Evolutionary conservation across 2,329 filamentous ascomycete genomes (phyloP), one percentile per base, ranked within the genome.

Genomic region (Cyclaneusma minus): DNA sequence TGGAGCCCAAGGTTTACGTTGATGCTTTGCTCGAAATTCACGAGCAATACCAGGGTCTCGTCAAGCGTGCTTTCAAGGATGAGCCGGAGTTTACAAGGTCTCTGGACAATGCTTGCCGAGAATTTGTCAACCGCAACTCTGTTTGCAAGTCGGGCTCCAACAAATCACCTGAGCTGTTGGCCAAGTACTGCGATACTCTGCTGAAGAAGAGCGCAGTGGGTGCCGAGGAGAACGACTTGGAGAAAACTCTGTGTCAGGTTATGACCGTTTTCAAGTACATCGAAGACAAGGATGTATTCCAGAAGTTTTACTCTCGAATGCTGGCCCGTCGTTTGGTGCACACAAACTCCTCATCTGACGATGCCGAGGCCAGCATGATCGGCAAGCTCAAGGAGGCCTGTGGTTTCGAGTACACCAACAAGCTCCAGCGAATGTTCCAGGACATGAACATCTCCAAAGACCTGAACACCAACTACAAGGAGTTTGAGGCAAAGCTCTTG

Each of bases 191-290:
- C 16, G 89, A 98, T 50, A 75, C 84, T 7, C 60, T 98, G 16
- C 62, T 98, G 27, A 87, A 89, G 53, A 94, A 93, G 62, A 87
- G 82, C 39, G 80, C 79, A 16, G 91, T 85, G 41, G 83, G 84
- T 41, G 82, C 84, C 9, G 89, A 95, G 47, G 89, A 98, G 47
- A 78, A 81, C 16, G 87, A 98, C 45, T 66, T 95, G 42, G 89
- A 98, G 55, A 76, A 78, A 38, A 78, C 83, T 16, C 60, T 95
- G 16, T 73, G 71, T 12, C 82, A 94, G 50, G 89, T 98, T 43
- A 98, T 98, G 89, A 94, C 87, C 2, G 83, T 98, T 29, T 98
- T 98, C 69, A 95, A 95, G 59, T 98, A 98, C 54, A 95, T 98
- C 36, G 89, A 98, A 50, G 91, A 98, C 56, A 98, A 98, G 63